Evolutionary conservation across 2,329 filamentous ascomycete species (phyloP).

Genomic region (Penicillium italicum): DNA sequence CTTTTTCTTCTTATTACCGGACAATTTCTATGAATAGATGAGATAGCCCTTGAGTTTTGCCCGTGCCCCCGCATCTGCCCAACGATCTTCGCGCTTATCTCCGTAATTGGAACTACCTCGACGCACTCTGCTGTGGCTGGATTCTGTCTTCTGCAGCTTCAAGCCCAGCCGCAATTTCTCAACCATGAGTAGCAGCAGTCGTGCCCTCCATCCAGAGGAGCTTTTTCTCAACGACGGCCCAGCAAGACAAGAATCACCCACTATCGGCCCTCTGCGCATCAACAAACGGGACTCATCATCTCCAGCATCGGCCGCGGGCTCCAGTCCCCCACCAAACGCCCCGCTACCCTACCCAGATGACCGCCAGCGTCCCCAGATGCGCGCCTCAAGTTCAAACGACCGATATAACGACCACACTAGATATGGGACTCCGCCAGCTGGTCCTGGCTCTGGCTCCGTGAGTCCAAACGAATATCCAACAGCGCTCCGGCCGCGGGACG

Average conservation of each 20-base stretch:
- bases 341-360: conserved; percentile 71
- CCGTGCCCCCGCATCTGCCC: conserved; percentile 2
- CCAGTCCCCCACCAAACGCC: conserved; percentile 45
- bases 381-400: conserved; percentile 30
- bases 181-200: conserved; percentile 45
- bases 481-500: conserved; percentile 41
- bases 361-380: conserved; percentile 40
- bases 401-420: conserved; percentile 25
- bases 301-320: conserved; percentile 39
- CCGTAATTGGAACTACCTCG: conserved; percentile 12
- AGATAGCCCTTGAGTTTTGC: background rate
- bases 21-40: conserved; percentile 7
- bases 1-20: background rate
- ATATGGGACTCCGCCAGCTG: conserved; percentile 30
- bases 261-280: conserved; percentile 79
- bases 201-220: conserved; percentile 72
- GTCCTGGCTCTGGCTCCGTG: conserved; percentile 27
- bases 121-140: conserved; percentile 7
- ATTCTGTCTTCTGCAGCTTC: conserved; percentile 4
- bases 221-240: conserved; percentile 58
- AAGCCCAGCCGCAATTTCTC: background rate
- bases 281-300: conserved; percentile 70
- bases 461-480: conserved; percentile 39
- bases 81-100: conserved; percentile 16
- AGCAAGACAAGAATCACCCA: conserved; percentile 53